Evolutionary conservation across 2,329 filamentous ascomycete genomes (phyloP).

Genomic region (Paracoccidioides brasiliensis): DNA sequence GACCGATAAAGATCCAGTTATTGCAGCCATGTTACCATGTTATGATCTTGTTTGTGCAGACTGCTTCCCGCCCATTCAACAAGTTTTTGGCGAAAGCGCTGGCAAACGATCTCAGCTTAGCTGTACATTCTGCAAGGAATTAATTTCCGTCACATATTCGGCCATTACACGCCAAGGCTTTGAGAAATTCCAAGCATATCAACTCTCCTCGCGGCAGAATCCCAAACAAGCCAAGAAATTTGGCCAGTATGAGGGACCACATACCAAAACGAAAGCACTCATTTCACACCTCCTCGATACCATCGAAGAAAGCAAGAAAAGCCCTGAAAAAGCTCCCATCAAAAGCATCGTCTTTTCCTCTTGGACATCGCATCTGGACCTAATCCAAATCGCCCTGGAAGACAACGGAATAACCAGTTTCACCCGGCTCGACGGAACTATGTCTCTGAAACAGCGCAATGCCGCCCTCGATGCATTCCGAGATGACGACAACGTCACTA

Average conservation of each 20-base stretch:
- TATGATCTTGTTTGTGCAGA: constrained; percentile 70
- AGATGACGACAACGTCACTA: constrained; percentile 54
- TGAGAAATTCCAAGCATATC: constrained; percentile 38
- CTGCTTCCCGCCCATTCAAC: constrained; percentile 52
- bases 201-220: constrained; percentile 42
- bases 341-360: constrained; percentile 91
- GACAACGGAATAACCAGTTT: constrained; percentile 45
- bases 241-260: constrained; percentile 65
- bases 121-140: constrained; percentile 57
- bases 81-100: constrained; percentile 35
- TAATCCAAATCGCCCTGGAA: constrained; percentile 72
- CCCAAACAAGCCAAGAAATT: constrained; percentile 42
- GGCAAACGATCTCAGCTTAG: constrained; percentile 32
- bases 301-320: constrained; percentile 36
- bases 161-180: constrained; percentile 50
- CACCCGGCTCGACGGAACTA: constrained; percentile 75
- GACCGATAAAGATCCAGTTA: constrained; percentile 44
- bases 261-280: constrained; percentile 80
- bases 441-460: constrained; percentile 62
- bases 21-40: constrained; percentile 66
- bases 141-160: constrained; percentile 52
- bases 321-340: constrained; percentile 57
- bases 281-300: constrained; percentile 58
- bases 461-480: constrained; percentile 67
- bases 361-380: constrained; percentile 91